Conservation (phyloP, 176 grass and related monocot genomes). For the Coix lacrymajobi region DNA sequence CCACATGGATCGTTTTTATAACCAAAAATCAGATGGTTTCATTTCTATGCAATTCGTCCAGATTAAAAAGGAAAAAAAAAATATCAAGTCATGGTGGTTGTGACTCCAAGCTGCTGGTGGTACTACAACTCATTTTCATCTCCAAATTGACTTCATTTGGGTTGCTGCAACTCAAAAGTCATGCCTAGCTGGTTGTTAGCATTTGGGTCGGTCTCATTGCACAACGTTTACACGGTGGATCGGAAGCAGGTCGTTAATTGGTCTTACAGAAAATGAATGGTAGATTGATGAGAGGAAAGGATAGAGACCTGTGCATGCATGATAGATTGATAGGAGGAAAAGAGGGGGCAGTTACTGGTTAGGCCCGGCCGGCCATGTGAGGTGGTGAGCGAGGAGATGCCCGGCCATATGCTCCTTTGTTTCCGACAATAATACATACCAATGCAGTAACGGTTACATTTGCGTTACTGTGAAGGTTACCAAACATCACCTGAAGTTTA, state of each 20-base stretch:
- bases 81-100: not conserved
- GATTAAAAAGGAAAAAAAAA: not conserved
- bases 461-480: too few species aligned
- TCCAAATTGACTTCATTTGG: not conserved
- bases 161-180: not conserved
- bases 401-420: not conserved
- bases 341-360: not conserved
- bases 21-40: not conserved
- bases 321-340: not conserved
- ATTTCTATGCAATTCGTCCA: not conserved
- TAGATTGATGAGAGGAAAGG: too few species aligned
- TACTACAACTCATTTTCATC: not conserved
- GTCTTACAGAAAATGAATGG: too few species aligned
- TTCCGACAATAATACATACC: conserved; percentile 19
- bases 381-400: not conserved
- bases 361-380: not conserved
- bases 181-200: not conserved
- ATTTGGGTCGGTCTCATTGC: not conserved
- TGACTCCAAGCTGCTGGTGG: not conserved
- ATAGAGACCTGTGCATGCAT: not conserved
- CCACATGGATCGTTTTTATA: not conserved
- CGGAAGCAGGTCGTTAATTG: too few species aligned
- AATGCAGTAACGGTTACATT: too few species aligned
- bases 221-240: too few species aligned
- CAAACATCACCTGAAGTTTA: too few species aligned